Evolutionary conservation across 169 alveolate species (phyloP), one percentile per base, ranked within the genome.

Genomic region (Eimeria necatrix): DNA sequence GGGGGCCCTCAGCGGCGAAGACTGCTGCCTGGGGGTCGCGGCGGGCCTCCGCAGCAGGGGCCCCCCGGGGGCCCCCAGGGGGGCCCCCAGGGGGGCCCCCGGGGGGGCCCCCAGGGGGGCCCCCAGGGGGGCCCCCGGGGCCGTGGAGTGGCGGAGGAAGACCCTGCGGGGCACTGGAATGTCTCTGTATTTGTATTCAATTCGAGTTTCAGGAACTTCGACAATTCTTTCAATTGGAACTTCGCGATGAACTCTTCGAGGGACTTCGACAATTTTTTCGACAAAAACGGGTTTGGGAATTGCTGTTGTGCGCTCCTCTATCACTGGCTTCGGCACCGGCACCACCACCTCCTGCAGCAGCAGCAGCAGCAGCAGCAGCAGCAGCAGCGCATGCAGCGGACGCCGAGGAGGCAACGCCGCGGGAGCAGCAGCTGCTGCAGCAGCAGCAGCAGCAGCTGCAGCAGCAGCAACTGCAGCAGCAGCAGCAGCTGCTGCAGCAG

Each of bases 281-380:
- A 61, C 78, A n/a, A 41, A 14, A 64, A 74, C 81, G 48, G 88
- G 90, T 3, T 64, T 32, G 10, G 80, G 90, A 53, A 90, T 71
- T 9, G 70, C 59, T 12, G 78, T 56, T 18, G 26, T 56, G 41
- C 83, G 83, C 61, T 89, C 86, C 78, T 89, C 71, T 4, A 71
- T 32, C 74, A 89, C 94, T 18, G 94, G 94, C 73, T 71, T 70
- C 10, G 94, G 74, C 32, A 89, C 94, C 6, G 94, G 94, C 24
- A 89, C 53, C 48, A 89, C 48, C 51, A 68, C 83, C 64, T 89
- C 94, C 94, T 89, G 78, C 61, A 48, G 26, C 20, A 61, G 73
- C 73, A 6, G 73, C 18, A 61, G 73, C 61, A 41, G 26, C 59
- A 74, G 59, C 18, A 32, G 41, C 41, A 74, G 59, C 85, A 74